Base-by-base conservation (phyloP, 192 early-diverging fungal species). In the Coemansia sp. region DNA sequence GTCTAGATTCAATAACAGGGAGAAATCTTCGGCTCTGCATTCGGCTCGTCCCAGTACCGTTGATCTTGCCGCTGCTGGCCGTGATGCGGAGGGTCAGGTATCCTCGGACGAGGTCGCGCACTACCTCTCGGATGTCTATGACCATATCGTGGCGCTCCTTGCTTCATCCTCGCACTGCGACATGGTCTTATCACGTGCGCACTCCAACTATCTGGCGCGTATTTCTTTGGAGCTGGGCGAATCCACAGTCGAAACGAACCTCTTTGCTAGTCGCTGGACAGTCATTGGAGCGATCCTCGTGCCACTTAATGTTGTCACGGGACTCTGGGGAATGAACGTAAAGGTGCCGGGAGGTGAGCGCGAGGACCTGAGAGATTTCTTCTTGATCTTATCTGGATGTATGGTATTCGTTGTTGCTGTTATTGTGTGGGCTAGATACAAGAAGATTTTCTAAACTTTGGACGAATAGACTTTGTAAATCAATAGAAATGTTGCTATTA, bases 271-370 rank as follows among this genome's bases (percentile, higher is more conserved):
- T 63, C 86, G 88, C 42, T 88, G 96, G 79, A 97, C 94, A 0
- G 91, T 93, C 39, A 72, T 97, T 21, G 95, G 92, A 7, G 88
- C 87, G 61, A 93, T 98, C 53, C 71, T 98, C 10, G 86, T 98
- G 26, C 97, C 97, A 1, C 81, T 97, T 55, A 96, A 95, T 62
- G 68, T 98, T 23, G 87, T 98, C 10, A 93, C 95, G 7, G 94
- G 93, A 23, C 69, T 89, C 13, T 88, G 77, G 75, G 88, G 88
- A 46, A 86, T 86, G 82, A 86, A 87, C 52, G 83, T 85, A 19
- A 67, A 70, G 30, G 84, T 86, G 6, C 81, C 81, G 0, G 73
- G 76, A 26, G 66, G 74, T 43, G 72, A 77, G 19, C 44, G 63
- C 14, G 67, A 72, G 19, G 63, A 65, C 21, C 39, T 80, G 62